These are phyloP conservation scores for Wickerhamomyces pijperi DNA, from an alignment of 805 yeast species.

Conservation along the genomic window DNA sequence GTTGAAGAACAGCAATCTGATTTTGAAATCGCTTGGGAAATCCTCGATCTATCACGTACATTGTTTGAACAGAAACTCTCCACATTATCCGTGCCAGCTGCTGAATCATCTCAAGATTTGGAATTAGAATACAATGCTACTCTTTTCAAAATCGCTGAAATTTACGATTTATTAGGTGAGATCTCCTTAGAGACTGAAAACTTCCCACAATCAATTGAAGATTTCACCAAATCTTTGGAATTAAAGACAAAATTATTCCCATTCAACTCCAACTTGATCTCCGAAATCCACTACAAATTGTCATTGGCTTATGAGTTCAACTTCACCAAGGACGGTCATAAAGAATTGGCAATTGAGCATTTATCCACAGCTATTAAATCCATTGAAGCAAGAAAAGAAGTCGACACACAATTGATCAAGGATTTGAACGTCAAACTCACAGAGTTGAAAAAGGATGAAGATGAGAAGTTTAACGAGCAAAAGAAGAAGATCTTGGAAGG, in stretches of 20 bases:
- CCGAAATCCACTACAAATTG: conserved; percentile 74
- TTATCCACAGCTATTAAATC: conserved; percentile 41
- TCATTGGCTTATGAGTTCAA: conserved; percentile 70
- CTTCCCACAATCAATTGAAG: conserved; percentile 66
- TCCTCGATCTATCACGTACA: conserved; percentile 67
- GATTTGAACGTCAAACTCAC: conserved; percentile 46
- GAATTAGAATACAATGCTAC: conserved; percentile 17
- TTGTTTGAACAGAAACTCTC: conserved; percentile 32
- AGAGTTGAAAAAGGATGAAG: conserved; percentile 44
- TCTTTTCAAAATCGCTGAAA: conserved; percentile 52
- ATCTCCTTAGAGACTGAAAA: conserved; percentile 84
- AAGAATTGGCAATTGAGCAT: conserved; percentile 41
- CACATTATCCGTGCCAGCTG: conserved; percentile 1
- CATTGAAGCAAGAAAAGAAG: conserved; percentile 30
- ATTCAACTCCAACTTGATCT: conserved; percentile 42
- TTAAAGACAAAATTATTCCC: conserved; percentile 41
- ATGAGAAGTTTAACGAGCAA: conserved; percentile 35
- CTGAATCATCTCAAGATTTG: conserved; percentile 12
- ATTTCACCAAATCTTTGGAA: conserved; percentile 47
- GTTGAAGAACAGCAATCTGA: conserved; percentile 43
- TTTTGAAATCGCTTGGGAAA: conserved; percentile 84
- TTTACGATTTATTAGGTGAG: conserved; percentile 77
- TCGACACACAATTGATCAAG: conserved; percentile 33
- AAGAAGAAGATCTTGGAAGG: conserved; percentile 45
- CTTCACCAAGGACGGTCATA: conserved; percentile 37